Percentiles rank a stretch among this genome's conserved stretches.
Conservation (phyloP, 2,329 filamentous ascomycete species). For the Epichloe sp. region DNA sequence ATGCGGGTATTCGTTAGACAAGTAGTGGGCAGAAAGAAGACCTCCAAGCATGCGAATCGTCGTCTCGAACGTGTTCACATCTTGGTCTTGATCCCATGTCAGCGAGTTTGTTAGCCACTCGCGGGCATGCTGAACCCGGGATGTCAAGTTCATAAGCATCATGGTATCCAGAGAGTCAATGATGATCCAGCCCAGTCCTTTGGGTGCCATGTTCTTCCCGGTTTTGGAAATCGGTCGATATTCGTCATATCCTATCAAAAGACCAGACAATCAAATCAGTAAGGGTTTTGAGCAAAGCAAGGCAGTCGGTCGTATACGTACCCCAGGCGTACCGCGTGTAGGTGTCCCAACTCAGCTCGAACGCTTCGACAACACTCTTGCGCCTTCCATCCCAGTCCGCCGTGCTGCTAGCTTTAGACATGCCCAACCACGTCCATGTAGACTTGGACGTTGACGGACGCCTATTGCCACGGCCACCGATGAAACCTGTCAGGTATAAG, state of each 20-base stretch:
- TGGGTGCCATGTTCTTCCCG: constrained; percentile 71
- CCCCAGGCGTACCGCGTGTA: constrained; percentile 94
- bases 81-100: constrained; percentile 81
- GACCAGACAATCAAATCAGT: constrained; percentile 10
- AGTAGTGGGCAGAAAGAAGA: constrained; percentile 81
- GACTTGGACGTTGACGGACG: constrained; percentile 21
- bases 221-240: constrained; percentile 73
- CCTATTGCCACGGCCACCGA: constrained; percentile 24
- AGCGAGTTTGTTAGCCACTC: constrained; percentile 77
- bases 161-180: constrained; percentile 91
- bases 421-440: constrained; percentile 43
- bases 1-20: constrained; percentile 73
- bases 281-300: constrained; percentile 10
- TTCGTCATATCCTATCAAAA: constrained; percentile 58
- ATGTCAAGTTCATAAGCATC: constrained; percentile 96
- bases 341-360: constrained; percentile 81
- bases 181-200: constrained; percentile 95
- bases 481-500: constrained; percentile 59
- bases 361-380: constrained; percentile 76
- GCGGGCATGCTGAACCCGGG: constrained; percentile 67
- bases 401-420: constrained; percentile 31
- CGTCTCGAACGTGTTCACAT: constrained; percentile 96
- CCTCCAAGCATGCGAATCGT: constrained; percentile 96
- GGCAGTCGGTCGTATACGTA: constrained; percentile 28
- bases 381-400: constrained; percentile 68